These are phyloP conservation scores for Ilex paraguariensis DNA, from an alignment of 305 asterid species.

Conservation along the genomic window DNA sequence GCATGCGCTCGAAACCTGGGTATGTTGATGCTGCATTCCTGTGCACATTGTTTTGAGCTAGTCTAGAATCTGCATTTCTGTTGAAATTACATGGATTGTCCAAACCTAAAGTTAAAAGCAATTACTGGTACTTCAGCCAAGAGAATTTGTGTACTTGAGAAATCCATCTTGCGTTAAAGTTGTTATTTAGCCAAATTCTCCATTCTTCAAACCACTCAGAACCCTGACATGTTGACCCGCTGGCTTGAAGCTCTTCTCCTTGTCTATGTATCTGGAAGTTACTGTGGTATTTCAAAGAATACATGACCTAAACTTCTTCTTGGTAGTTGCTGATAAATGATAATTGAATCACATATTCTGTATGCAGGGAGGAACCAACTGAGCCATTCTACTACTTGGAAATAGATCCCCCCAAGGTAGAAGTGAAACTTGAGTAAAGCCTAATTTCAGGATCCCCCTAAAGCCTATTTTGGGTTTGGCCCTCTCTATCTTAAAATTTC, in stretches of 20 bases:
- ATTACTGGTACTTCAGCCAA: not conserved
- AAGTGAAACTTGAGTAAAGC: constrained; percentile 47
- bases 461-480: not conserved
- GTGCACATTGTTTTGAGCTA: not conserved
- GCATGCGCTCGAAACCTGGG: constrained; percentile 99
- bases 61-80: not conserved
- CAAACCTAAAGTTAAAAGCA: not conserved
- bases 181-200: too few relatives aligned
- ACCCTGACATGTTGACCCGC: too few relatives aligned
- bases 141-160: not conserved
- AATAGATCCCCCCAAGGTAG: constrained; percentile 79
- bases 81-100: not conserved
- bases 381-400: constrained; percentile 79
- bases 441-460: not conserved
- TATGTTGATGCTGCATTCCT: constrained; percentile 17
- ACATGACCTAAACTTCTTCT: not conserved
- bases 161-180: not conserved
- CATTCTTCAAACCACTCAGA: too few relatives aligned
- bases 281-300: not conserved
- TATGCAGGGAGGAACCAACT: constrained; percentile 80
- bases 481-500: too few relatives aligned
- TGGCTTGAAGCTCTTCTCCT: too few relatives aligned
- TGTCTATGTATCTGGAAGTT: too few relatives aligned
- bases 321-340: not conserved
- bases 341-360: constrained; percentile 7